phyloP scores from a whole-genome alignment of 495 filamentous ascomycete species.

The Aspergillus biplanus region DNA sequence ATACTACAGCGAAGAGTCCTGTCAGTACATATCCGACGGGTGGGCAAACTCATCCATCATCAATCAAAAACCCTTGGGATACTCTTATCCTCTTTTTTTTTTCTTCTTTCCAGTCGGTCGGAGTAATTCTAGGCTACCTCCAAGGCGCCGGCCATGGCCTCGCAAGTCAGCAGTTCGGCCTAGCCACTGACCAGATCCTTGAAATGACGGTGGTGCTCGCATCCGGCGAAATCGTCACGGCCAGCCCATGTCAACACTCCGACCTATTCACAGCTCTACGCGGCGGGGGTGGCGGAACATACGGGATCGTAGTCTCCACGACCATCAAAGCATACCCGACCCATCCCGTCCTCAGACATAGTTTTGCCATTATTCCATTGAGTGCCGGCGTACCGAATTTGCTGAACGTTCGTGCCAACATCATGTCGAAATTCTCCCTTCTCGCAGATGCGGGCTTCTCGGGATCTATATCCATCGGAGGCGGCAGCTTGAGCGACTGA shows the following conservation, averaged over 20 bases:
- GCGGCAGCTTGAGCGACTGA: slow-evolving; percentile 24
- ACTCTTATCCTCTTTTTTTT: slow-evolving; percentile 33
- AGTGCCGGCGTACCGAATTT: slow-evolving; percentile 18
- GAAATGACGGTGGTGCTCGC: slow-evolving; percentile 54
- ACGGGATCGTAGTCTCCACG: slow-evolving; percentile 48
- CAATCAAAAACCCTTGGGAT: slow-evolving; percentile 34
- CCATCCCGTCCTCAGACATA: slow-evolving; percentile 24
- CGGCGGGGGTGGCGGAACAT: slow-evolving; percentile 49
- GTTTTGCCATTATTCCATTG: slow-evolving; percentile 19
- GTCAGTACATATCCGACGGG: slow-evolving; percentile 28
- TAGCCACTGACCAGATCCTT: slow-evolving; percentile 44
- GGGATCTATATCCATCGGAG: slow-evolving; percentile 43
- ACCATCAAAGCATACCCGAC: slow-evolving; percentile 46
- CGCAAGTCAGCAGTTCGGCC: slow-evolving; percentile 31
- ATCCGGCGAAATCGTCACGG: slow-evolving; percentile 49
- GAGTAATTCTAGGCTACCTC: slow-evolving; percentile 40
- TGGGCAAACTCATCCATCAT: slow-evolving; percentile 33
- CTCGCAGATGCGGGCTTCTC: slow-evolving; percentile 34
- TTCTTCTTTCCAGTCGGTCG: slow-evolving; percentile 32
- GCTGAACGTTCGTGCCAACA: slow-evolving; percentile 20
- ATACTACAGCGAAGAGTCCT: slow-evolving; percentile 31
- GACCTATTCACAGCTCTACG: slow-evolving; percentile 64
- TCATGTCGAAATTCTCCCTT: slow-evolving; percentile 20
- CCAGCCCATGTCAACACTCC: slow-evolving; percentile 50
- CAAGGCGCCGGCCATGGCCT: slow-evolving; percentile 44